Evolutionary conservation across 371 early-diverging fungal genomes (phyloP).

Genomic region (Actinomortierella ambigua): DNA sequence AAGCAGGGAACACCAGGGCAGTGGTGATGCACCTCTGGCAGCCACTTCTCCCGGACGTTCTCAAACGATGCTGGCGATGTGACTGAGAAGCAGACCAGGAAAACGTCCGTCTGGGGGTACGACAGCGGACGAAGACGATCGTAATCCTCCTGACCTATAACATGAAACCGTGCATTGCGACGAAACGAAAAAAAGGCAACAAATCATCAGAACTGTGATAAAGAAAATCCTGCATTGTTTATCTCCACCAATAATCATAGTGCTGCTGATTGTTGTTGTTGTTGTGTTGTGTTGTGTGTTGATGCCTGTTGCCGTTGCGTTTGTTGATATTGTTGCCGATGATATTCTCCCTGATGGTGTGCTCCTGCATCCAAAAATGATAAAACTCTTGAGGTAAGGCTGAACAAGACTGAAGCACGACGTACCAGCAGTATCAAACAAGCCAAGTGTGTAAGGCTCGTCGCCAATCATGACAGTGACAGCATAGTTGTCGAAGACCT

Average conservation of each 20-base stretch:
- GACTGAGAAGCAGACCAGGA: conserved; percentile 97
- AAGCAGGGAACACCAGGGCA: conserved; percentile 97
- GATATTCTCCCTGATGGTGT: no score
- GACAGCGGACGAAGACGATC: conserved; percentile 96
- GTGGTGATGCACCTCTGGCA: conserved; percentile 94
- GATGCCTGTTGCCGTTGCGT: no score
- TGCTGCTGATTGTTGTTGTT: no score
- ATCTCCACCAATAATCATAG: no score
- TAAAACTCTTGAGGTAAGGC: conserved; percentile 5
- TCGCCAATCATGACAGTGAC: conserved; percentile 98
- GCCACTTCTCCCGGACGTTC: conserved; percentile 91
- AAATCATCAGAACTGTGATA: no score
- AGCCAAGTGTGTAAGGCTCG: conserved; percentile 88
- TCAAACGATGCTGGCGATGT: conserved; percentile 93
- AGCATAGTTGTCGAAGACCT: conserved; percentile 99
- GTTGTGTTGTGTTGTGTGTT: no score
- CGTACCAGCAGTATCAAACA: conserved; percentile 97
- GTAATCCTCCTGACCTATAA: conserved; percentile 93
- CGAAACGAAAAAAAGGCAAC: no score
- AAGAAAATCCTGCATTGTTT: no score
- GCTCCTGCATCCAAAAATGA: no score
- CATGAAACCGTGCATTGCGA: neutral
- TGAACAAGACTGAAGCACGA: conserved; percentile 8
- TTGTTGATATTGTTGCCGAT: no score
- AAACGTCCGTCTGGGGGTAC: conserved; percentile 93